A percentile compares a stretch with the other conserved stretches of the same genome.
Conservation (phyloP, 2,329 filamentous ascomycete genomes). For the Parafenestella ontariensis region DNA sequence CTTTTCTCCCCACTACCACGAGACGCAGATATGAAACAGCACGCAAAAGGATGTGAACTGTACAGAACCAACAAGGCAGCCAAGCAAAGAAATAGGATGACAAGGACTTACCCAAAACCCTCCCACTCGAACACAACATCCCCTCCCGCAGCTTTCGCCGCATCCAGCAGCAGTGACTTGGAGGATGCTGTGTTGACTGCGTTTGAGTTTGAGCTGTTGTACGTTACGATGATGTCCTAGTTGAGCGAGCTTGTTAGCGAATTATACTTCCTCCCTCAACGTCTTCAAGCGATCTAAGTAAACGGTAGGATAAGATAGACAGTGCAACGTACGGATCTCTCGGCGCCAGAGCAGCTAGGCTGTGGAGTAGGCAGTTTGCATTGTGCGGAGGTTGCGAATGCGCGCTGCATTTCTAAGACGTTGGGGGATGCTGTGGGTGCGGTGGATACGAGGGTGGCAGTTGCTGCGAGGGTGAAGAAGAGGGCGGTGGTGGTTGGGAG, state of each 20-base stretch:
- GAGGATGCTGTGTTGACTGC: no score
- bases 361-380: constrained; percentile 11
- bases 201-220: background rate
- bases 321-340: background rate
- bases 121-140: constrained; percentile 17
- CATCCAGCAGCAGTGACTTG: constrained; percentile 8
- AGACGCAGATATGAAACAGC: no score
- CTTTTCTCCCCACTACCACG: no score
- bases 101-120: constrained; percentile 15
- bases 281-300: no score
- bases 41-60: no score
- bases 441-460: no score
- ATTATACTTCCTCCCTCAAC: no score
- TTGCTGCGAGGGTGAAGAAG: background rate
- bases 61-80: no score
- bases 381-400: constrained; percentile 1
- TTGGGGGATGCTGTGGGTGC: background rate
- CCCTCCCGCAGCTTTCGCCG: constrained; percentile 12
- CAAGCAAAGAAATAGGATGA: no score
- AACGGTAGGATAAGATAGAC: background rate
- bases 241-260: background rate
- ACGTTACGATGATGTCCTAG: constrained; percentile 21
- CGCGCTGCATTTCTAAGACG: constrained; percentile 1
- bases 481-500: background rate
- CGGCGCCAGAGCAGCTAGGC: constrained; percentile 15